Base-by-base conservation (phyloP, 495 filamentous ascomycete species). In the Schizothecium vesticola region DNA sequence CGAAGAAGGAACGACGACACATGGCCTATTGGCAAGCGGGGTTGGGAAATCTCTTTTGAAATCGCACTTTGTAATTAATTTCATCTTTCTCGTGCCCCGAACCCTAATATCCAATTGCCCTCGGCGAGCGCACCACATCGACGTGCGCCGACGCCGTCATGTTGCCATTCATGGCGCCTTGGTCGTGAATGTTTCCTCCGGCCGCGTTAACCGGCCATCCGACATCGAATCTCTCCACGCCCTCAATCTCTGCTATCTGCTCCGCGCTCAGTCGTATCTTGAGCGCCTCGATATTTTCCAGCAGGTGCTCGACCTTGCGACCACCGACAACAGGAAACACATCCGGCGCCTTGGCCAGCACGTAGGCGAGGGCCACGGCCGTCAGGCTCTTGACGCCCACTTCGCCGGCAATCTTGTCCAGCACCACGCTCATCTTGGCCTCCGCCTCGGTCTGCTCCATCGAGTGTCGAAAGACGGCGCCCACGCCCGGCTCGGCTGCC, bases 221-320 rank as follows among this genome's bases (percentile, higher is more conserved):
- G 33, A 78, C n/a, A 58, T 86, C 82, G 67, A 88, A 86, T 3
- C 71, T 67, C 56, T 64, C 69, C 0, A 80, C 80, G 22, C 72
- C 74, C 58, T 90, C 87, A 22, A 90, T 79, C 66, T 85, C 79
- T 21, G 83, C 72, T 43, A 91, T 81, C 57, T 91, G 84, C 73
- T 87, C 81, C 22, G 81, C 73, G 8, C 80, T 83, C 25, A 91
- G 72, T 5, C 77, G 71, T 28, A 91, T 78, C 3, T 68, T 76
- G 61, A 91, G 73, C 0, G 86, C 88, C 66, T 85, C 79, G 61
- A 90, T 87, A 59, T 90, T 91, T 55, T 82, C 82, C 65, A 86
- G 79, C 24, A 90, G 72, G 73, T 91, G 87, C 74, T 88, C 85
- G 28, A 90, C 71, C 74, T 87, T 90, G 10, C 87, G 78, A 2